Conservation (phyloP, 176 grass and related monocot species). For the Oryza glumipatula region DNA sequence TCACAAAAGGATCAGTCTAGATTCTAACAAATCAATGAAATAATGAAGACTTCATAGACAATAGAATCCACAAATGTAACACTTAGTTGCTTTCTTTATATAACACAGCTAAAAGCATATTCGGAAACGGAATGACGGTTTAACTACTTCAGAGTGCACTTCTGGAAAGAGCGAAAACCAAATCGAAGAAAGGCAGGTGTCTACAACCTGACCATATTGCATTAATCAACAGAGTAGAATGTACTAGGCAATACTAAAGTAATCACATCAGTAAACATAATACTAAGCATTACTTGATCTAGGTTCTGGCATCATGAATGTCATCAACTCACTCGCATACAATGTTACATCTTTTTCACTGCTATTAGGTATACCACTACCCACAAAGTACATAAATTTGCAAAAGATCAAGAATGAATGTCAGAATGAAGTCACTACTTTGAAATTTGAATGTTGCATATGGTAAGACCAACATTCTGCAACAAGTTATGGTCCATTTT, state of each 20-base stretch:
- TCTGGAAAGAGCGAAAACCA: not conserved
- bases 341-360: constrained; percentile 14
- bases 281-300: not conserved
- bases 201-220: not conserved
- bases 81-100: not conserved
- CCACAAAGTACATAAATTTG: not conserved
- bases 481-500: not conserved
- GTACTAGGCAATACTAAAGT: not conserved
- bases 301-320: constrained; percentile 22
- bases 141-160: not conserved
- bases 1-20: not conserved
- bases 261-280: not conserved
- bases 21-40: not conserved
- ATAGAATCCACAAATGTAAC: not conserved
- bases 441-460: constrained; percentile 7
- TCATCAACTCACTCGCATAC: not conserved
- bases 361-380: constrained; percentile 26
- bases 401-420: not conserved
- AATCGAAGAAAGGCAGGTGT: constrained; percentile 1
- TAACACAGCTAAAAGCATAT: not conserved
- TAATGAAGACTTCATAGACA: not conserved
- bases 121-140: not conserved
- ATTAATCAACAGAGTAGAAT: constrained; percentile 14
- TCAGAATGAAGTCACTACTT: not conserved
- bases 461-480: not conserved